Evolutionary conservation across 306 rosid species (phyloP), one percentile per base, ranked within the genome.

Genomic region (Pyrus bretschneideri): DNA sequence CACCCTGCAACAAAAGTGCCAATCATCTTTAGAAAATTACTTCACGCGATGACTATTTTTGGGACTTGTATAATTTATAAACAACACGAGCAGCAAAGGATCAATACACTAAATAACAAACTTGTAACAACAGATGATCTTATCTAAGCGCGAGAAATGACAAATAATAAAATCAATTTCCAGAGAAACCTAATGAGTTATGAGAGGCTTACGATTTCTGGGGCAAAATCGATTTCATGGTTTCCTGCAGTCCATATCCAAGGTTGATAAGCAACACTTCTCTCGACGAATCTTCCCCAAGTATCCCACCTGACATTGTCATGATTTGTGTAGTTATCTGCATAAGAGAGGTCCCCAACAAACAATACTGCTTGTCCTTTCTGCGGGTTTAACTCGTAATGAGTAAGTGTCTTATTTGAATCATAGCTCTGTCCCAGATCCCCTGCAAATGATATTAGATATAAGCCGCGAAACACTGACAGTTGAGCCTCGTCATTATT

Each of bases 191-290:
- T 45, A 71, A 59, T 11, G 25, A 27, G 0, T 29, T 8, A 40
- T 15, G 27, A 58, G 72, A 86, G 38, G 42, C 89, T 88, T 77
- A 91, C 98, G 52, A 94, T 81, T 79, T 88, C 82, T 23, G 97
- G 97, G 58, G 44, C 89, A 80, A 82, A 92, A 83, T 89, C 93
- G 67, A 94, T 31, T 81, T 92, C 98, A 79, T 94, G 97, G 81
- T 94, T 94, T 54, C 97, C 98, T 33, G 91, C 87, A 11, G 97
- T 92, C 96, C 98, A 94, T 80, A 94, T 90, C 98, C 98, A 95
- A 19, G 98, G 97, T 82, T 95, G 97, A 90, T 90, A 95, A 70
- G 98, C 98, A 76, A 9, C 64, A 61, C 95, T 90, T 85, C 98
- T 90, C 88, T 95, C 97, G 4, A 55, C 15, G 11, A 92, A 92